Evolutionary conservation across 2,329 filamentous ascomycete genomes (phyloP), one percentile per base, ranked within the genome.

Genomic region (Botrytis medusae): DNA sequence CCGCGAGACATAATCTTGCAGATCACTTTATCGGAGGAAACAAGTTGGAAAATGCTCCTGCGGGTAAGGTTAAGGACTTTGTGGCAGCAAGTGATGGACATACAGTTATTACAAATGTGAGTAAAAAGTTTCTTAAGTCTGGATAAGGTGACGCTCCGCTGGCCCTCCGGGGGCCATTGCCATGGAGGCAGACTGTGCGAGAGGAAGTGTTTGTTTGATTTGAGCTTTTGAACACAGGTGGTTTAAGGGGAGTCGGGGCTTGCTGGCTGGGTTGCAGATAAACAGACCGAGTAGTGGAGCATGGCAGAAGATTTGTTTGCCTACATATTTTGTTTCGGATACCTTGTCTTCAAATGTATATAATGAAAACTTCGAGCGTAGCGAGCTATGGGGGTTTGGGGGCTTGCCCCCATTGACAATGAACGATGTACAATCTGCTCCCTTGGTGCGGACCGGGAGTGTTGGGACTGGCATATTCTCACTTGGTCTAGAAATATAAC

Each of bases 21-120:
- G 88, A 94, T 84, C 96, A 99, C 87, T 99, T 98, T 85, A 97
- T 98, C 83, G 96, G 96, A 80, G 95, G 96, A 77, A 98, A 97
- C 86, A 89, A 91, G 82, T 85, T 99, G 76, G 90, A 90, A 77
- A 92, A 92, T 82, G 96, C 96, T 69, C 85, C 92, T 62, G 89
- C 94, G 54, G 92, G 95, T 83, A 92, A 91, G 81, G 93, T 99
- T 76, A 98, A 97, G 88, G 95, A 99, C 84, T 99, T 98, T 85
- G 95, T 99, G 65, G 90, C 93, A 70, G 87, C 88, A 74, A 88
- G 97, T 83, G 93, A 95, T 81, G 96, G 96, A 75, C 96, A 99
- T 87, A 98, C 96, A 32, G 95, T 98, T 83, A 99, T 99, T 82
- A 97, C 94, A 81, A 98, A 95, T 83, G 96, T 98, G 59, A 74